A percentile compares a stretch with the other conserved stretches of the same genome.
phyloP scores from a whole-genome alignment of 2,329 filamentous ascomycete genomes.

The Colletotrichum godetiae region DNA sequence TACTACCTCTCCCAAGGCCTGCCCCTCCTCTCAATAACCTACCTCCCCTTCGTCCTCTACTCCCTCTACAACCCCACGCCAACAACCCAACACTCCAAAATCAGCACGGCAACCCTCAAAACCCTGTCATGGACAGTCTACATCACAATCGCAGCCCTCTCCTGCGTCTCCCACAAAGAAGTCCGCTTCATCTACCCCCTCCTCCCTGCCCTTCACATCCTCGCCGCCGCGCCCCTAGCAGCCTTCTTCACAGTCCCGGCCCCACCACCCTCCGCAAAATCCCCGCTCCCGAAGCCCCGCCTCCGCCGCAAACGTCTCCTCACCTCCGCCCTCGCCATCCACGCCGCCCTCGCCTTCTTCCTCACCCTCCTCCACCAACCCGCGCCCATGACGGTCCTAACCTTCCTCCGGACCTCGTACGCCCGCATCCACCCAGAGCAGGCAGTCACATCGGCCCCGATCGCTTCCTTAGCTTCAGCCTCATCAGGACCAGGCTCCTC shows the following conservation, averaged over 20 bases:
- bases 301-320: constrained; percentile 68
- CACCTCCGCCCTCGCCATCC: constrained; percentile 69
- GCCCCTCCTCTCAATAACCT: constrained; percentile 86
- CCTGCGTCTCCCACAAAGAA: constrained; percentile 92
- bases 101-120: constrained; percentile 48
- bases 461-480: constrained; percentile 46
- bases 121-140: constrained; percentile 68
- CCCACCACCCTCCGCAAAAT: constrained; percentile 40
- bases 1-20: constrained; percentile 94
- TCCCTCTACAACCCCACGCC: constrained; percentile 68
- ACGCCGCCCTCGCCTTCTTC: constrained; percentile 79
- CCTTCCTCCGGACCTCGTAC: constrained; percentile 81
- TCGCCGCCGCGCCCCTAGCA: constrained; percentile 76
- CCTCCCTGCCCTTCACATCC: constrained; percentile 84
- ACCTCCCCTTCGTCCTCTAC: constrained; percentile 78
- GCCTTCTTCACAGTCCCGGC: constrained; percentile 69
- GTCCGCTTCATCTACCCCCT: constrained; percentile 96
- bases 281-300: constrained; percentile 41
- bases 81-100: constrained; percentile 37
- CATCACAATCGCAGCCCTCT: constrained; percentile 72
- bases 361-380: constrained; percentile 82
- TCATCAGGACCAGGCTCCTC: constrained; percentile 39
- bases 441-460: constrained; percentile 35
- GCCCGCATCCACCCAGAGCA: constrained; percentile 63
- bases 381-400: constrained; percentile 79